Percentiles rank a stretch among this genome's conserved stretches.
Evolutionary conservation across 306 rosid genomes (phyloP).

Genomic region (Prunus mira): DNA sequence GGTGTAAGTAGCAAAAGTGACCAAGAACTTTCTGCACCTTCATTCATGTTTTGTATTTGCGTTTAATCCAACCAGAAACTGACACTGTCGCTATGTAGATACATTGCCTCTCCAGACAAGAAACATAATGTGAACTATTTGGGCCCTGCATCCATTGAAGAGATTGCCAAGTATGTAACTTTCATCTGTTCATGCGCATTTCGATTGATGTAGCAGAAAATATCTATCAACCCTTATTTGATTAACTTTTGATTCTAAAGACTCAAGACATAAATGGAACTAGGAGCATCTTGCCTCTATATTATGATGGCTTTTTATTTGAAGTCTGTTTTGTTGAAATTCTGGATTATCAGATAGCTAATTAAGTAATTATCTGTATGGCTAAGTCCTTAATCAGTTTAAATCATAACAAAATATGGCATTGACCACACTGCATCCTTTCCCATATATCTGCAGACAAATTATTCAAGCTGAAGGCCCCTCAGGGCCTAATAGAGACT

Average conservation of each 20-base stretch:
- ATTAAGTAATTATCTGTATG: neutral
- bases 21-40: slow-evolving; percentile 8
- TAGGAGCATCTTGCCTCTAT: neutral
- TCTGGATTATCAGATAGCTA: neutral
- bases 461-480: slow-evolving; percentile 75
- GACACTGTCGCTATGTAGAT: slow-evolving; percentile 42
- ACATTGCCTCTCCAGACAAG: slow-evolving; percentile 80
- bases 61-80: slow-evolving; percentile 8
- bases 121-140: slow-evolving; percentile 62
- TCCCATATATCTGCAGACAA: slow-evolving; percentile 46
- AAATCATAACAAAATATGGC: neutral
- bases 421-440: neutral
- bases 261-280: neutral
- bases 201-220: neutral
- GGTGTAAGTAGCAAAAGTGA: slow-evolving; percentile 62
- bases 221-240: neutral
- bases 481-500: slow-evolving; percentile 87
- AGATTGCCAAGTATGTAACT: slow-evolving; percentile 64
- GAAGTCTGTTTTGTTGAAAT: neutral
- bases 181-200: slow-evolving; percentile 6
- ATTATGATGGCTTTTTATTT: neutral
- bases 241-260: neutral
- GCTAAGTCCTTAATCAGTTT: neutral
- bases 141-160: slow-evolving; percentile 79
- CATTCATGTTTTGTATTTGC: slow-evolving; percentile 17